These are phyloP conservation scores for Euphorbia pulcherrima DNA, from an alignment of 345 rosid genomes.

Conservation along the genomic window DNA sequence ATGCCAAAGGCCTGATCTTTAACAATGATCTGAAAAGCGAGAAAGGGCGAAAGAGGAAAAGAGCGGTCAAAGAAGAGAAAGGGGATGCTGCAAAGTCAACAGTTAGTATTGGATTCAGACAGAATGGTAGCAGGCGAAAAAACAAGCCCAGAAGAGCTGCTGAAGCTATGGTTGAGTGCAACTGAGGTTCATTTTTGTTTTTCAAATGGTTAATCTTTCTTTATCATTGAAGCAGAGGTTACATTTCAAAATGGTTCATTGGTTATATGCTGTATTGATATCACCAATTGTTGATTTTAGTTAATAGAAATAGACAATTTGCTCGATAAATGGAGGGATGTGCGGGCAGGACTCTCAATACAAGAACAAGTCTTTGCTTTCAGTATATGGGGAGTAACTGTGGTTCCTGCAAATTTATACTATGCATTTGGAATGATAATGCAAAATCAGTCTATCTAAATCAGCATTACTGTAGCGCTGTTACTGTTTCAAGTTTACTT, in stretches of 20 bases:
- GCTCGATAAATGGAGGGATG: constrained; percentile 1
- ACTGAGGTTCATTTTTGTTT: constrained; percentile 29
- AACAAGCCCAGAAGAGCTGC: constrained; percentile 77
- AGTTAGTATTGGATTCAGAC: constrained; percentile 51
- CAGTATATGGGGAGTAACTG: background rate
- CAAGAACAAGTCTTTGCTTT: background rate
- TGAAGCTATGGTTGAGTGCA: constrained; percentile 71
- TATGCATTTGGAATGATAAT: too few relatives aligned
- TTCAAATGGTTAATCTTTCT: constrained; percentile 1
- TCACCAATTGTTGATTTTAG: constrained; percentile 15
- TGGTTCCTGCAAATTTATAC: background rate
- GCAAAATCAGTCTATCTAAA: too few relatives aligned
- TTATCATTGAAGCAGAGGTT: background rate
- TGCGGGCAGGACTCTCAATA: background rate
- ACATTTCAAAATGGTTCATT: constrained; percentile 15
- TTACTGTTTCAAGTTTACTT: too few relatives aligned
- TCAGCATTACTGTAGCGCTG: too few relatives aligned
- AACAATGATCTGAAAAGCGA: constrained; percentile 39
- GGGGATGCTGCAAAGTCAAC: constrained; percentile 35
- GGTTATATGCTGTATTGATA: background rate
- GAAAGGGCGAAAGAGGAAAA: constrained; percentile 56
- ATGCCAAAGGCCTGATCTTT: constrained; percentile 30
- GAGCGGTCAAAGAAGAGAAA: constrained; percentile 46
- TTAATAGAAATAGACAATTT: constrained; percentile 20
- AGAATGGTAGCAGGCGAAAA: constrained; percentile 62